Conservation (phyloP, 176 grass and related monocot species). For the Lolium multiflorum region DNA sequence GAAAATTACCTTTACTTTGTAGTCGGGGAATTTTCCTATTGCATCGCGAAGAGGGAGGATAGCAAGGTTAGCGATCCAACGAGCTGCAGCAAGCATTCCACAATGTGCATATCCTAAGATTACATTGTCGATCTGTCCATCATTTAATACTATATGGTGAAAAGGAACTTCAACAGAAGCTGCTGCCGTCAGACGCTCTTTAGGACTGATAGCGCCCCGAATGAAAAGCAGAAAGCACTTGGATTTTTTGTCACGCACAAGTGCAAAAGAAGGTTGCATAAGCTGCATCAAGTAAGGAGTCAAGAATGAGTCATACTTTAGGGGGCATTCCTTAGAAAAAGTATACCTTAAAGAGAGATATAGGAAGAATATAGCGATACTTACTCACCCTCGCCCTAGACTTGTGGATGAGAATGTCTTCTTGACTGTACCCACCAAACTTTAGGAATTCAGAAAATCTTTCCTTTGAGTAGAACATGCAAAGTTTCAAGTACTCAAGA, state of each 20-base stretch:
- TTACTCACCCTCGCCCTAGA: slow-evolving; percentile 89
- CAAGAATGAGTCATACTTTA: slow-evolving; percentile 31
- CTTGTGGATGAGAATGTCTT: slow-evolving; percentile 76
- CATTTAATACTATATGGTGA: slow-evolving; percentile 72
- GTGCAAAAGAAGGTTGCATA: slow-evolving; percentile 82
- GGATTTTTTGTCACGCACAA: slow-evolving; percentile 67
- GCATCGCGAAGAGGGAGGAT: slow-evolving; percentile 58
- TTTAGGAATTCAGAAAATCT: slow-evolving; percentile 76
- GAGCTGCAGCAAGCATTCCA: slow-evolving; percentile 74
- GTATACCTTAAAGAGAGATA: background rate
- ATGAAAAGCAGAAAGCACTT: slow-evolving; percentile 86
- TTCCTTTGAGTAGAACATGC: slow-evolving; percentile 90
- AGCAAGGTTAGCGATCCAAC: slow-evolving; percentile 65
- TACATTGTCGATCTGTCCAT: slow-evolving; percentile 66
- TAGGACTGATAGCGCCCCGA: slow-evolving; percentile 81
- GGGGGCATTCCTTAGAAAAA: background rate
- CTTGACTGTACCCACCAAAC: slow-evolving; percentile 73
- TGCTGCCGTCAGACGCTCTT: slow-evolving; percentile 83
- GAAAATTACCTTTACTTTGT: slow-evolving; percentile 77
- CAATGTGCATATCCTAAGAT: slow-evolving; percentile 85
- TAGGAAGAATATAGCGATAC: slow-evolving; percentile 36
- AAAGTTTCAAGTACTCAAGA: slow-evolving; percentile 77
- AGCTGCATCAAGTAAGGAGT: slow-evolving; percentile 53
- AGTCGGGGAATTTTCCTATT: slow-evolving; percentile 65
- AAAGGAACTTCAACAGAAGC: slow-evolving; percentile 81